Evolutionary conservation across 1,284 basidiomycete species (phyloP).

Genomic region (Cutaneotrichosporon mucoides): DNA sequence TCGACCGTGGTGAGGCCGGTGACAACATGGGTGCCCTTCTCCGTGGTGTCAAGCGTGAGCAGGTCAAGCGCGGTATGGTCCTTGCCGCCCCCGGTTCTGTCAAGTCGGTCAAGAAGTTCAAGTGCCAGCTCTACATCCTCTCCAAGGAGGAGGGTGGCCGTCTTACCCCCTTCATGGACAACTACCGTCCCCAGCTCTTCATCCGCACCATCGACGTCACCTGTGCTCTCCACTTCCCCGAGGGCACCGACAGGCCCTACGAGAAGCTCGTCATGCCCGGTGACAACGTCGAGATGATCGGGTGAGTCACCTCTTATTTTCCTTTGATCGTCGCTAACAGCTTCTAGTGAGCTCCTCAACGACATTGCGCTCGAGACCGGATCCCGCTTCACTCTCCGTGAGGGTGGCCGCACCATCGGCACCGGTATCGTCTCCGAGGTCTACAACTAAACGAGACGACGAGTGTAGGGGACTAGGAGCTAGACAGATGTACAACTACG

Average conservation of each 20-base stretch:
- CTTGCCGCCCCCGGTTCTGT: slow-evolving; percentile 84
- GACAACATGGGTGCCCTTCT: slow-evolving; percentile 99
- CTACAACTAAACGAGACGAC: not conserved
- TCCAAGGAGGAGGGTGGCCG: slow-evolving; percentile 99
- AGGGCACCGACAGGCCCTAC: slow-evolving; percentile 59
- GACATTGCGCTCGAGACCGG: slow-evolving; percentile 91
- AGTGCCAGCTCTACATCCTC: slow-evolving; percentile 86
- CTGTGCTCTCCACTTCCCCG: slow-evolving; percentile 78
- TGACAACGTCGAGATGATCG: slow-evolving; percentile 93
- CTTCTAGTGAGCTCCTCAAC: slow-evolving; percentile 63
- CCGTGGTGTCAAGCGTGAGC: slow-evolving; percentile 96
- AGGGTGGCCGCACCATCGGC: slow-evolving; percentile 90
- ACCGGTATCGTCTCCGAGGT: slow-evolving; percentile 50
- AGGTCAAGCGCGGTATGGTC: slow-evolving; percentile 90
- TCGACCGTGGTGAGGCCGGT: slow-evolving; percentile 95
- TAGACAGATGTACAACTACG: slow-evolving; percentile 2
- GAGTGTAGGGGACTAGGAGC: not conserved
- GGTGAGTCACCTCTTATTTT: too few relatives aligned
- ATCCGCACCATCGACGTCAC: slow-evolving; percentile 95
- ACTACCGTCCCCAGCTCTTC: slow-evolving; percentile 96
- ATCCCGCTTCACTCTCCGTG: slow-evolving; percentile 94
- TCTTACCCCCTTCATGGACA: slow-evolving; percentile 94
- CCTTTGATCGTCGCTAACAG: too few relatives aligned
- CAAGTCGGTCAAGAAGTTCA: slow-evolving; percentile 91
- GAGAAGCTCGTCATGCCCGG: slow-evolving; percentile 97